Conservation (phyloP, 176 grass and related monocot species). For the Dendrocalamus sinicus region DNA sequence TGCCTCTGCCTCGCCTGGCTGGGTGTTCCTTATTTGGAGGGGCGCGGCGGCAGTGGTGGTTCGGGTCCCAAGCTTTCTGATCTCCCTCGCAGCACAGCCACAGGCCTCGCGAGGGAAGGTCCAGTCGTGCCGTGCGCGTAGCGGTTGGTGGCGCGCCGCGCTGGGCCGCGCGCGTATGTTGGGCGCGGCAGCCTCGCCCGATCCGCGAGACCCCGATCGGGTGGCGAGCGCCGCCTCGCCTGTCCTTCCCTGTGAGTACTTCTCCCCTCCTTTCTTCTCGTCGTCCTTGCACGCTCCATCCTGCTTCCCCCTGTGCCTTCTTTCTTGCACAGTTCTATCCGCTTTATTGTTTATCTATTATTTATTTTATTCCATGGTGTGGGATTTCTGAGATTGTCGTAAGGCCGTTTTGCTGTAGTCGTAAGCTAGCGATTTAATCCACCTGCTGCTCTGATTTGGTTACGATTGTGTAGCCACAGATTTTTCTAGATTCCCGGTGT, state of each 20-base stretch:
- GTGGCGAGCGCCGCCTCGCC: not conserved
- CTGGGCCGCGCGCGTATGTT: conserved; percentile 21
- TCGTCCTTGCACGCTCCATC: not conserved
- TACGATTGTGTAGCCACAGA: not conserved
- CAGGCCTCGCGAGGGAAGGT: not conserved
- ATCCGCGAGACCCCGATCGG: conserved; percentile 9
- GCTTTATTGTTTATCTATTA: not conserved
- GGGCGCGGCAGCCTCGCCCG: conserved; percentile 29
- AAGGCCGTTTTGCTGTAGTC: not conserved
- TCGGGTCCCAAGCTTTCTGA: not conserved
- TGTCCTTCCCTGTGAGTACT: conserved; percentile 38
- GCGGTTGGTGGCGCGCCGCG: not conserved
- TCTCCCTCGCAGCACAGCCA: conserved; percentile 9
- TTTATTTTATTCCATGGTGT: not conserved
- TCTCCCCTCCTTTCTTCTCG: not conserved
- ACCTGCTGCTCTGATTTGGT: not conserved
- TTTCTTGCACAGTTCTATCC: not conserved
- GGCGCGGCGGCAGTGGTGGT: not conserved
- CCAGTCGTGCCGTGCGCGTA: not conserved
- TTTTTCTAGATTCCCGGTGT: not conserved
- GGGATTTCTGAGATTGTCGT: not conserved
- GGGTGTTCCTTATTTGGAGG: conserved; percentile 27
- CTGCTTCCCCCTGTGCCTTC: not conserved
- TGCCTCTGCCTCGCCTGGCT: not conserved
- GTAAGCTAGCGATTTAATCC: not conserved